Percentiles rank a stretch among this genome's conserved stretches.
Conservation (phyloP, 129 eudicot species). For the Flaveria trinervia region DNA sequence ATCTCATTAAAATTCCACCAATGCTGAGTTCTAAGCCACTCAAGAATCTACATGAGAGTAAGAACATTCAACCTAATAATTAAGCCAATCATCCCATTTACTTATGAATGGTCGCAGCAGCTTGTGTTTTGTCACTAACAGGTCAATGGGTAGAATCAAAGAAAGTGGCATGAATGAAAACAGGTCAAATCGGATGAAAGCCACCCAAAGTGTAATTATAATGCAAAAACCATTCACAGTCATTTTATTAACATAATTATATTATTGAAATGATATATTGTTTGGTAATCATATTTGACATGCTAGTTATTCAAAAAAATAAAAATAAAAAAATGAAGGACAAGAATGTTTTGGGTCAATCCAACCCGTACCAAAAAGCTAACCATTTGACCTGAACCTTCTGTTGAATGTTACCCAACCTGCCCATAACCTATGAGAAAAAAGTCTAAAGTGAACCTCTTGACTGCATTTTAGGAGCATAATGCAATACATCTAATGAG, state of each 20-base stretch:
- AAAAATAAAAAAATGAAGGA: background rate
- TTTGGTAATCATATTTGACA: background rate
- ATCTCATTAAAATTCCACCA: conserved; percentile 97
- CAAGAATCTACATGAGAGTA: conserved; percentile 59
- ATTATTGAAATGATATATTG: background rate
- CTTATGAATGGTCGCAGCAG: background rate
- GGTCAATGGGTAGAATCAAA: background rate
- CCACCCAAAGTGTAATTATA: background rate
- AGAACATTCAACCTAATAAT: conserved; percentile 7
- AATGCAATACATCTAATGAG: background rate
- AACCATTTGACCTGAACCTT: background rate
- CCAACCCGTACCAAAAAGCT: background rate
- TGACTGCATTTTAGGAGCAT: conserved; percentile 8
- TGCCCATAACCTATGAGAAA: background rate
- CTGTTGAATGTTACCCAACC: conserved; percentile 2
- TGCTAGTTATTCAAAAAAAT: background rate
- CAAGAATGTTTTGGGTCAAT: background rate
- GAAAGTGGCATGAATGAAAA: background rate
- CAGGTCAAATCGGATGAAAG: background rate
- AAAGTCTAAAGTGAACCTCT: background rate
- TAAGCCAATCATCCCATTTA: conserved; percentile 7
- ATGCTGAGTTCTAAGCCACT: conserved; percentile 92
- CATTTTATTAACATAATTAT: background rate
- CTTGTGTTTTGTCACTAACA: background rate
- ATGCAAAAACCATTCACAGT: background rate